Conservation (phyloP, 139 green algal species). For the Chlorella sorokiniana region DNA sequence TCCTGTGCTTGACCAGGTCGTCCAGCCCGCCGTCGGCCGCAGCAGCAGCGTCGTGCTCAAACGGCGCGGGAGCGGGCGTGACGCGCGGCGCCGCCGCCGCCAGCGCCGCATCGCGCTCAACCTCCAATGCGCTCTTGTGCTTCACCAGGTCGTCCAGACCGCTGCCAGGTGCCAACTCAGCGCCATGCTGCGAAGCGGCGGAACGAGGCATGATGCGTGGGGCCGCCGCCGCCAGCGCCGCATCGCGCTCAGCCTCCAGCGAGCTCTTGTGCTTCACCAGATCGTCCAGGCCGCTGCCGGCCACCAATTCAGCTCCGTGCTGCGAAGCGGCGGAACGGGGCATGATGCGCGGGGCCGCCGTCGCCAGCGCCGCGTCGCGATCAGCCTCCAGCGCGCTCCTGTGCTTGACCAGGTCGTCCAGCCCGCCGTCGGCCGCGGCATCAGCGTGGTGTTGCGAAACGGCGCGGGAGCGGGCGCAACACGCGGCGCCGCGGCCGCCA, state of each 20-base stretch:
- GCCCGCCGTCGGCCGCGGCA: no score
- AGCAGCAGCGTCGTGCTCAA: background rate
- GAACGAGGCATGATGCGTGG: background rate
- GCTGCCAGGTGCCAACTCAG: background rate
- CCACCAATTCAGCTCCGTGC: background rate
- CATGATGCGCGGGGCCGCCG: background rate
- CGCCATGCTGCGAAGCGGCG: no score
- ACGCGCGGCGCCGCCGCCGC: background rate
- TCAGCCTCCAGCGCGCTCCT: constrained; percentile 25
- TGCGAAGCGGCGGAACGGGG: background rate
- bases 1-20: background rate
- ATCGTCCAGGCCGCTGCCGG: background rate
- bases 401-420: background rate
- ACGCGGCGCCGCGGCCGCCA: background rate
- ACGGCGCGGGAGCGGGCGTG: background rate
- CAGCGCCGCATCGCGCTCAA: background rate
- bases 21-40: background rate
- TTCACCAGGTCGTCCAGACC: background rate
- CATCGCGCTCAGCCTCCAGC: constrained; percentile 30
- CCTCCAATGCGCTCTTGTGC: constrained; percentile 23
- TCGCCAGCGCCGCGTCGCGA: constrained; percentile 25
- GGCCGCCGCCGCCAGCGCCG: constrained; percentile 8
- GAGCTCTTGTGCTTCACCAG: constrained; percentile 9
- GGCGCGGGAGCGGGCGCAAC: background rate
- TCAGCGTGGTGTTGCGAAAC: background rate